Evolutionary conservation across 805 yeast genomes (phyloP).

Genomic region (Isabelozyma rhagii): DNA sequence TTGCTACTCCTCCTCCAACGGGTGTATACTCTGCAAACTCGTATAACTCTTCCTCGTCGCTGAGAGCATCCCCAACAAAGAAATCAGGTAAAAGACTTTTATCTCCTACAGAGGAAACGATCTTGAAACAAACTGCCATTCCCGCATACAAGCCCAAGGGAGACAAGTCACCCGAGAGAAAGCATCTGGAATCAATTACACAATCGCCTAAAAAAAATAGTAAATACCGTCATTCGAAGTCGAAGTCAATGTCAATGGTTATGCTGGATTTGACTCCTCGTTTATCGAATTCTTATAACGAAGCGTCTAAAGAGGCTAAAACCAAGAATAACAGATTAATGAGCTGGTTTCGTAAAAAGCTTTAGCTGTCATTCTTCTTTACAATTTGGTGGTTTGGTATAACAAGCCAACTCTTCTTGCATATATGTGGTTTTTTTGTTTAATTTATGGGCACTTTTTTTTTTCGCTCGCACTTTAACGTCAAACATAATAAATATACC

Average conservation of each 20-base stretch:
- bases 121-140: conserved; percentile 21
- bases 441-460: neutral
- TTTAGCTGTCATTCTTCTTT: neutral
- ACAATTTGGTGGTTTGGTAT: too few relatives aligned
- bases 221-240: conserved; percentile 12
- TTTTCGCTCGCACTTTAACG: neutral
- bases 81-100: conserved; percentile 13
- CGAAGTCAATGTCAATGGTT: conserved; percentile 17
- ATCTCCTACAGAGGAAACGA: conserved; percentile 21
- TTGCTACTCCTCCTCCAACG: conserved; percentile 1
- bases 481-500: neutral
- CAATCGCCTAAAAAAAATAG: neutral
- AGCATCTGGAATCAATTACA: neutral
- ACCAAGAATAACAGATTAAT: conserved; percentile 15
- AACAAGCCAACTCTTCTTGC: too few relatives aligned
- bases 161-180: neutral
- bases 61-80: conserved; percentile 3
- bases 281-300: conserved; percentile 7
- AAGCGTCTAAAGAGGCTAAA: conserved; percentile 5
- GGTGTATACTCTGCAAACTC: neutral
- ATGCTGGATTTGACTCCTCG: conserved; percentile 16
- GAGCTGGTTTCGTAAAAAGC: conserved; percentile 21
- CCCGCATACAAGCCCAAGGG: conserved; percentile 15
- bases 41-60: neutral
- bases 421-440: too few relatives aligned